Conservation (phyloP, 441 rosid genomes). For the Rhodomyrtus psidioides region DNA sequence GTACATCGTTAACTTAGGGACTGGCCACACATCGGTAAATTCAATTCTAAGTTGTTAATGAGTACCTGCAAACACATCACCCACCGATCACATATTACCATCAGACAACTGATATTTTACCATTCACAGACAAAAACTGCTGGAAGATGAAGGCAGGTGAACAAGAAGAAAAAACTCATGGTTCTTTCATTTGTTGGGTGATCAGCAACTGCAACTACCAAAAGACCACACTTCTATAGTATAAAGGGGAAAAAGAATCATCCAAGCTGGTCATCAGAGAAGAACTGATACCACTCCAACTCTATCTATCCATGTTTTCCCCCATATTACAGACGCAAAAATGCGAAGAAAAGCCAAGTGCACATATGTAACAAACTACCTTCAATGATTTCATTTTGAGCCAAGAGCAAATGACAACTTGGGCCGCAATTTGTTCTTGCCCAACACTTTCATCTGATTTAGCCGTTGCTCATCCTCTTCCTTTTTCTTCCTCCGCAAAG, state of each 20-base stretch:
- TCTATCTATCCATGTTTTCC: not conserved
- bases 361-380: not conserved
- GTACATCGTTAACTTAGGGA: not conserved
- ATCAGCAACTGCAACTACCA: not conserved
- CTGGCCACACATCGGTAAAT: not conserved
- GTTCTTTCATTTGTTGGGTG: not conserved
- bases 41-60: not conserved
- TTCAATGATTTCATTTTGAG: conserved; percentile 41
- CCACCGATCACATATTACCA: not conserved
- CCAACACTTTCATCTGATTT: conserved; percentile 84
- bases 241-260: not conserved
- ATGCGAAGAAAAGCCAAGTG: not conserved
- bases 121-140: not conserved
- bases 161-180: not conserved
- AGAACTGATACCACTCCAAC: not conserved
- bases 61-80: not conserved
- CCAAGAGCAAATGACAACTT: conserved; percentile 85
- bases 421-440: conserved; percentile 89
- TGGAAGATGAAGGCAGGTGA: not conserved
- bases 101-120: not conserved
- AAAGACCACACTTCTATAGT: not conserved
- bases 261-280: not conserved
- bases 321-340: not conserved
- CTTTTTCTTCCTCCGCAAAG: conserved; percentile 68
- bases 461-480: conserved; percentile 88